Base-by-base conservation (phyloP, 331 rosid genomes). In the Spiraea crenata region DNA sequence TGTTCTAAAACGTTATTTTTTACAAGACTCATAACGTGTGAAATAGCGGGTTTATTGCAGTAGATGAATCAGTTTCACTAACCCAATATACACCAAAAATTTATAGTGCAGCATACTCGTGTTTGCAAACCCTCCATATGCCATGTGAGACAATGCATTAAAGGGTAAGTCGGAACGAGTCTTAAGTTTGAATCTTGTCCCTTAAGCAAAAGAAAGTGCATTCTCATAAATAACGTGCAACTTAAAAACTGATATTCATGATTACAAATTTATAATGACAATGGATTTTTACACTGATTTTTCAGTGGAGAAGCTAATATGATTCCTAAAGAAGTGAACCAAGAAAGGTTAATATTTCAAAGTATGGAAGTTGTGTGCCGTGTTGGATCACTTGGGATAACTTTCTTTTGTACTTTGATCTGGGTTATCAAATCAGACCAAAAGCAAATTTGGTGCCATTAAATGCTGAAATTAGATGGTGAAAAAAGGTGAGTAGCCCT, bases 321-420 rank as follows among this genome's bases (percentile, higher is more conserved):
- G 38, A n/a, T 70, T 34, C 56, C 45, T 45, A 45, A 15, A 34
- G 4, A 57, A 31, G 34, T 70, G 62, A 12, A 31, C 35, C 35
- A 11, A 15, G 67, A 66, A 1, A 35, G 57, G 42, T 5, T 64
- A 46, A 19, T 7, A 4, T 63, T 65, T 31, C 3, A 38, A n/a
- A 48, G 14, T 39, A 38, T n/a, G 63, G 57, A 71, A 55, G 61
- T 46, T 63, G 56, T 15, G 48, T n/a, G 15, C n/a, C 13, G 47
- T 31, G 67, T 40, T 25, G 9, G 69, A 71, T 65, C 69, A 65
- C 81, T 65, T 71, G 74, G 6, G 15, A 59, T 65, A 7, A 7
- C 55, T 71, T 49, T 34, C 14, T 50, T 65, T 25, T 77, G 35
- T 57, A 19, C 57, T 49, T 58, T 46, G 38, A 49, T 65, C 12